These are phyloP conservation scores for Thraustochytrium sp. DNA, from an alignment of 352 stramenopile species.

Conservation along the genomic window DNA sequence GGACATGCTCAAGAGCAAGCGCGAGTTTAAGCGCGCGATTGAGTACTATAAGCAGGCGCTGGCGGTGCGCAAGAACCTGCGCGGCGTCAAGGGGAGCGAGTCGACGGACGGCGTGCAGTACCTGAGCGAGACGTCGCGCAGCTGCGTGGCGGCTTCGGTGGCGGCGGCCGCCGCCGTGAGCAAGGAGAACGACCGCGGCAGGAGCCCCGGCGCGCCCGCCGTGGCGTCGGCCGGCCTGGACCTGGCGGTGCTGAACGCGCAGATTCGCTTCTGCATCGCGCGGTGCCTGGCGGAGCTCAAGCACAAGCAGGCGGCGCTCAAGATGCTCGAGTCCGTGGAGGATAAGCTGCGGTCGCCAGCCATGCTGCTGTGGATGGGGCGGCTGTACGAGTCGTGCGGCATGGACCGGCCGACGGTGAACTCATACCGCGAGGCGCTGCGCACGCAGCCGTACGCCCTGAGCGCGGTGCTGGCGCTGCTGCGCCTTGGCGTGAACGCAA, in stretches of 20 bases:
- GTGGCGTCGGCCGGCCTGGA: neutral
- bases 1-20: conserved; percentile 18
- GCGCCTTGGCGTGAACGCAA: neutral
- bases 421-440: neutral
- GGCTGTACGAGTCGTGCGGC: neutral
- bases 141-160: neutral
- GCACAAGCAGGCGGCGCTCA: neutral
- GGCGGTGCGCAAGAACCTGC: neutral
- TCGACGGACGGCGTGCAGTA: too few species aligned
- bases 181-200: neutral
- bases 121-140: neutral
- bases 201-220: neutral
- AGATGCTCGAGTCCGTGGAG: conserved; percentile 25
- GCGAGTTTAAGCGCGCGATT: conserved; percentile 19
- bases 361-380: conserved; percentile 10
- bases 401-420: conserved; percentile 9
- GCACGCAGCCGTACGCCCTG: neutral
- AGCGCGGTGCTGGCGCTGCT: neutral
- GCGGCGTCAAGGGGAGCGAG: too few species aligned
- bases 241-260: neutral
- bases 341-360: neutral
- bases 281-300: neutral
- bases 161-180: neutral
- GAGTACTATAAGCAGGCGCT: conserved; percentile 30
- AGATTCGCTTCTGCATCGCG: neutral